Evolutionary conservation across 1,284 basidiomycete genomes (phyloP), one percentile per base, ranked within the genome.

Genomic region (Apiotrichum laibachii): DNA sequence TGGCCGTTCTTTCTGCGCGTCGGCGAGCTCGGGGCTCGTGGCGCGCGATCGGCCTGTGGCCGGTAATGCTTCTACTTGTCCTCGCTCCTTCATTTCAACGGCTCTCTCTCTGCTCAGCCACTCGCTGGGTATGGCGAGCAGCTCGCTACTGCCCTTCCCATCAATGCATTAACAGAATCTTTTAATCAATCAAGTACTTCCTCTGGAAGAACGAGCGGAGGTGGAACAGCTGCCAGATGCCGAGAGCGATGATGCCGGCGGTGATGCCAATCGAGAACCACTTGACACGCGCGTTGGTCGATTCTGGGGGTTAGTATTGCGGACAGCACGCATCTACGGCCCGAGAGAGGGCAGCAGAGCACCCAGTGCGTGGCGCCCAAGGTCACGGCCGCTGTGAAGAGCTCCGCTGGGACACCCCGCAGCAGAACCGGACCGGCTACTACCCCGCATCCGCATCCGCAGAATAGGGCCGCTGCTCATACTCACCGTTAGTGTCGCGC

Each of bases 161-260:
- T 18, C 5, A 18, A 4, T 2, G 11, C 4, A 12, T 5, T 2
- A 16, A 39, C 4, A 15, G 13, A 39, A 19, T 49, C 33, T 21
- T 47, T 52, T 60, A 95, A 76, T 96, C 94, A 72, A 98, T 97
- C 73, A 98, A 86, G 78, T 96, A 96, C 80, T 98, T 97, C 72
- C 90, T 85, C 82, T 92, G 93, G 85, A 98, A 97, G 84, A 91
- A 97, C 39, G 89, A 85, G 52, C 94, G 85, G 39, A 98, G 81
- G 73, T 98, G 94, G 72, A 96, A 79, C 43, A 98, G 89, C 78
- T 80, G 93, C 95, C 95, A 99, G 39, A 84, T 84, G 19, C 95
- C 95, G 19, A 98, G 81, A n/a, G 82, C 85, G 40, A 93, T 75
- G 47, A 97, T 83, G 12, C 89, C 86, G 44, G 88, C 46, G 56